These are phyloP conservation scores for Fallopia convolvulus DNA, from an alignment of 148 eudicot genomes.

Conservation along the genomic window DNA sequence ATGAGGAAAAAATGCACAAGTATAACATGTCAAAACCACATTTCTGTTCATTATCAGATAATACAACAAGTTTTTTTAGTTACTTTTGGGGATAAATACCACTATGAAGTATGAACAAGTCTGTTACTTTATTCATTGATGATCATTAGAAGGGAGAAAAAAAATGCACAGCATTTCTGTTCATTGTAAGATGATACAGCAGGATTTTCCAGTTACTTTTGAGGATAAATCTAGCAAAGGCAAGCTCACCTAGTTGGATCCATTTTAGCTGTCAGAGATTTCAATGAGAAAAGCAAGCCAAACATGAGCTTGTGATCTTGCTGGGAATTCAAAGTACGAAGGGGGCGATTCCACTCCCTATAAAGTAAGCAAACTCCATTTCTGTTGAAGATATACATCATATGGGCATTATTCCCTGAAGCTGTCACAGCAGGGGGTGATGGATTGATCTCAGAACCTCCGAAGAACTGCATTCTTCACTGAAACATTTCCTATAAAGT, in stretches of 20 bases:
- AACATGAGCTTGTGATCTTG: conserved; percentile 97
- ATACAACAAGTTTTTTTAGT: not conserved
- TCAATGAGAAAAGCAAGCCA: conserved; percentile 82
- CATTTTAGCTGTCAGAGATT: conserved; percentile 90
- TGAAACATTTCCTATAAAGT: too few relatives aligned
- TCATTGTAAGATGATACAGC: not conserved
- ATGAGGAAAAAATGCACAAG: not conserved
- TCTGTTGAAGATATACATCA: conserved; percentile 80
- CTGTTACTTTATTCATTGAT: not conserved
- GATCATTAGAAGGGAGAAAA: not conserved
- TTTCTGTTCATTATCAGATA: not conserved
- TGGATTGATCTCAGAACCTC: conserved; percentile 83
- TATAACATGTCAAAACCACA: not conserved
- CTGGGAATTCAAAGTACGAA: conserved; percentile 54
- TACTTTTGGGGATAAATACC: not conserved
- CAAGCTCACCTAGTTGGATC: conserved; percentile 62
- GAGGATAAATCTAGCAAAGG: not conserved
- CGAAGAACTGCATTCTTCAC: conserved; percentile 67
- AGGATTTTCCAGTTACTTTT: not conserved
- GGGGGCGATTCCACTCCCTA: conserved; percentile 86
- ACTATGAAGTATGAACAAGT: not conserved
- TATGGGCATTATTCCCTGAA: conserved; percentile 76
- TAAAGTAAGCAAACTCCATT: conserved; percentile 78
- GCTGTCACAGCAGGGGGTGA: conserved; percentile 83
- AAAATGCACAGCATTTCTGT: not conserved